phyloP scores from a whole-genome alignment of 805 yeast genomes.

The Jamesozyma lodderae region DNA sequence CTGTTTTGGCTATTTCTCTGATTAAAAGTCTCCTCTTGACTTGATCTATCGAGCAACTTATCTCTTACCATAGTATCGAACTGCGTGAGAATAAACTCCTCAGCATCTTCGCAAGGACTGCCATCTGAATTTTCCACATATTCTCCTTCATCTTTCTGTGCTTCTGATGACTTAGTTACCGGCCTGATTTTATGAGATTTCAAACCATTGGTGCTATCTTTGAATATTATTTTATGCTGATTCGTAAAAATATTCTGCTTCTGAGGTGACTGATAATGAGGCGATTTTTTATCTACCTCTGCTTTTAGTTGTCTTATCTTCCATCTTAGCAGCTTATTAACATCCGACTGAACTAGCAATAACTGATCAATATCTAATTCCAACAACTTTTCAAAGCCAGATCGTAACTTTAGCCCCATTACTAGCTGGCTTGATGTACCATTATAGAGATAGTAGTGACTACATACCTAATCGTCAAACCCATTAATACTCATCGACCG shows the following conservation, averaged over 20 bases:
- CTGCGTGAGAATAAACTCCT: conserved; percentile 21
- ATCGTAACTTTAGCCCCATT: conserved; percentile 1
- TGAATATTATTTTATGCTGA: background rate
- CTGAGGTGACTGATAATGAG: background rate
- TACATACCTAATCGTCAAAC: no score
- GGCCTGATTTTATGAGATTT: no score
- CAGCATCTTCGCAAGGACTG: conserved; percentile 9
- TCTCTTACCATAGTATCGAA: conserved; percentile 6
- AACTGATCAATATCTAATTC: conserved; percentile 15
- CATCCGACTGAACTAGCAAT: conserved; percentile 19
- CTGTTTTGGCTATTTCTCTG: no score
- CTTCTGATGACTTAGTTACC: background rate
- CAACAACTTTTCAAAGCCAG: conserved; percentile 7
- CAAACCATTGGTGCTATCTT: background rate
- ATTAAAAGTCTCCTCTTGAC: no score
- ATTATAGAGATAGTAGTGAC: no score
- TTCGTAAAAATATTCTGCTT: background rate
- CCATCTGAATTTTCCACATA: background rate
- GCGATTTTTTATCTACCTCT: background rate
- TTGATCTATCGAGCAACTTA: background rate
- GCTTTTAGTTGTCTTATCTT: conserved; percentile 6
- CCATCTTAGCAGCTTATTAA: conserved; percentile 10
- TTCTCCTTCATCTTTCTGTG: background rate
- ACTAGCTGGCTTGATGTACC: no score
- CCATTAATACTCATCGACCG: no score